These are phyloP conservation scores for Leersia perrieri DNA, from an alignment of 176 grass and related monocot genomes.

Conservation along the genomic window DNA sequence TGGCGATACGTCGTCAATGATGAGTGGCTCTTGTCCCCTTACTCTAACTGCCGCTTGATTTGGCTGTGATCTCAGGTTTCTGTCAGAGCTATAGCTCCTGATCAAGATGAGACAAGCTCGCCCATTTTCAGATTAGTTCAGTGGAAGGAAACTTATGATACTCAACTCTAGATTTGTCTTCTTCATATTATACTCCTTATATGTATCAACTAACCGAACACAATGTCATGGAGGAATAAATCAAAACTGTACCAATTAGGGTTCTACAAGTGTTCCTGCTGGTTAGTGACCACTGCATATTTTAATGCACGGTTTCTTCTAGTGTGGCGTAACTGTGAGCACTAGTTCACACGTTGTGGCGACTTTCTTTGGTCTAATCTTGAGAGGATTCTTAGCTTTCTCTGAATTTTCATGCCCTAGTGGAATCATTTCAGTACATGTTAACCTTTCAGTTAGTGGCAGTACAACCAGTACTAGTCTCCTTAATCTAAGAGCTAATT, in stretches of 20 bases:
- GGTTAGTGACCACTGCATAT: not conserved
- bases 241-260: too few species aligned
- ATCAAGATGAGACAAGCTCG: not conserved
- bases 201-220: not conserved
- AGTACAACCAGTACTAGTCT: not conserved
- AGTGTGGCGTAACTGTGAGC: not conserved
- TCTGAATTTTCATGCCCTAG: not conserved
- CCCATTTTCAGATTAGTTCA: not conserved
- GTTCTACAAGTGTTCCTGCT: too few species aligned
- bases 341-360: not conserved
- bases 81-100: not conserved
- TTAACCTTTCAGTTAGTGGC: not conserved
- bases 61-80: not conserved
- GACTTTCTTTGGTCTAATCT: not conserved
- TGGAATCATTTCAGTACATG: not conserved
- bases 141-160: not conserved
- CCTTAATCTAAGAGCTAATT: not conserved
- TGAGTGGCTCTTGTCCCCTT: constrained; percentile 23
- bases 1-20: constrained; percentile 19
- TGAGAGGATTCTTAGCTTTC: too few species aligned
- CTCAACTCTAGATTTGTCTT: not conserved
- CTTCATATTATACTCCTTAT: not conserved
- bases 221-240: too few species aligned
- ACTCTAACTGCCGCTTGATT: constrained; percentile 21
- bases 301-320: not conserved